These are phyloP conservation scores for Piper betle DNA, from an alignment of 164 flowering plant genomes.

Conservation along the genomic window DNA sequence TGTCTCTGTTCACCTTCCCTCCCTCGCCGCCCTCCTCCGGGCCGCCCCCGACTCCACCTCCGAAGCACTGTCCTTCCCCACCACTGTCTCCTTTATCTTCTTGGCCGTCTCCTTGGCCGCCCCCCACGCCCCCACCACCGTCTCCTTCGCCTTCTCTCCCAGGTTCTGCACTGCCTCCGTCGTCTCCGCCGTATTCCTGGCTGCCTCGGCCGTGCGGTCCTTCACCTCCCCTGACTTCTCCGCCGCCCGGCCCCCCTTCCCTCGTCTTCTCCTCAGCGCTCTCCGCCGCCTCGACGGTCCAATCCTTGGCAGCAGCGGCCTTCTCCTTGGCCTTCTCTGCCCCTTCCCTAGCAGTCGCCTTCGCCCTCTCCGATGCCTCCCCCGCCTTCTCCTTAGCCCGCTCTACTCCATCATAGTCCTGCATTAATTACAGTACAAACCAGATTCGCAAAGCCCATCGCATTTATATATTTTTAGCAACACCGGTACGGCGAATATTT, in stretches of 20 bases:
- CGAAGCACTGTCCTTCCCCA: neutral
- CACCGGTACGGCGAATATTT: too few species aligned
- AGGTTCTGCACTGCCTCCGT: slow-evolving; percentile 13
- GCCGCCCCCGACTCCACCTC: neutral
- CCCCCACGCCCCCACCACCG: slow-evolving; percentile 37
- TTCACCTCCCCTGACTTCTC: neutral
- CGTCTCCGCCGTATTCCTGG: slow-evolving; percentile 1
- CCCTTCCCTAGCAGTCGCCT: neutral
- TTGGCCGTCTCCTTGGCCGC: slow-evolving; percentile 35
- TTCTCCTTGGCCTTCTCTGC: neutral
- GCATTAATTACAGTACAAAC: too few species aligned
- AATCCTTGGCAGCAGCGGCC: neutral
- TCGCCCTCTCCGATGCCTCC: slow-evolving; percentile 1
- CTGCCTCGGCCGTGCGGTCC: neutral
- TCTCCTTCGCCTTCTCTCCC: slow-evolving; percentile 35
- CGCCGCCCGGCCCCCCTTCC: neutral
- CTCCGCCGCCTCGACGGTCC: neutral
- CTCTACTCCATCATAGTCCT: neutral
- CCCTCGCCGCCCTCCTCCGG: neutral
- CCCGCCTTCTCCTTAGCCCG: neutral
- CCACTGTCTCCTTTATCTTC: slow-evolving; percentile 50
- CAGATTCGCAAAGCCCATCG: neutral
- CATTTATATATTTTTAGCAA: neutral
- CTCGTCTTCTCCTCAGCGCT: neutral
- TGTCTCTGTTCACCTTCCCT: neutral